Evolutionary conservation across 371 early-diverging fungal species (phyloP).

Genomic region (Aphelidium insulamus): DNA sequence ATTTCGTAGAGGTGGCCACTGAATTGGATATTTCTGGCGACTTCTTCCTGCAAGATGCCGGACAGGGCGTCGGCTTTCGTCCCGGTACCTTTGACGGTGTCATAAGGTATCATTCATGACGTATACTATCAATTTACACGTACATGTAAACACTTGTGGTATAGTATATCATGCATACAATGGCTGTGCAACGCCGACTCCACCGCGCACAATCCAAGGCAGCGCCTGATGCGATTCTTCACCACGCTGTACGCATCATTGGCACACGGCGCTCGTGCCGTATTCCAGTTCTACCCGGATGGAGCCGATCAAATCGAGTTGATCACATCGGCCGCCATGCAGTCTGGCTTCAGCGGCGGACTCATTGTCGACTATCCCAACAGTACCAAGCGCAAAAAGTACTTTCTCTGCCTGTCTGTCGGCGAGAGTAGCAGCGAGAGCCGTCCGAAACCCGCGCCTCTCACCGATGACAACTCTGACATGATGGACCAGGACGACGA

Average conservation of each 20-base stretch:
- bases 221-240: slow-evolving; percentile 77
- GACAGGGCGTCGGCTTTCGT: slow-evolving; percentile 81
- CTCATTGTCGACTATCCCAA: slow-evolving; percentile 93
- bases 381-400: slow-evolving; percentile 88
- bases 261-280: slow-evolving; percentile 70
- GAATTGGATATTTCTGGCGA: slow-evolving; percentile 52
- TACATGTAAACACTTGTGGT: not conserved
- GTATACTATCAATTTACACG: not conserved
- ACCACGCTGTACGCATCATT: slow-evolving; percentile 72
- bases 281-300: slow-evolving; percentile 98
- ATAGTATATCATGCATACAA: slow-evolving; percentile 87
- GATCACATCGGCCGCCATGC: slow-evolving; percentile 64
- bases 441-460: too few relatives aligned
- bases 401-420: slow-evolving; percentile 84
- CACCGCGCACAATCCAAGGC: slow-evolving; percentile 49
- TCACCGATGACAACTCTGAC: too few relatives aligned
- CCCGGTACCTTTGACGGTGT: slow-evolving; percentile 96
- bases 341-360: slow-evolving; percentile 92
- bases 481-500: slow-evolving; percentile 45
- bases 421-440: slow-evolving; percentile 41
- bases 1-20: slow-evolving; percentile 30
- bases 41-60: slow-evolving; percentile 85
- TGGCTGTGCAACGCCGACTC: slow-evolving; percentile 98
- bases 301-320: slow-evolving; percentile 85
- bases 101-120: slow-evolving; percentile 32